Conservation (phyloP, 495 filamentous ascomycete genomes). For the Diplogelasinospora grovesii region DNA sequence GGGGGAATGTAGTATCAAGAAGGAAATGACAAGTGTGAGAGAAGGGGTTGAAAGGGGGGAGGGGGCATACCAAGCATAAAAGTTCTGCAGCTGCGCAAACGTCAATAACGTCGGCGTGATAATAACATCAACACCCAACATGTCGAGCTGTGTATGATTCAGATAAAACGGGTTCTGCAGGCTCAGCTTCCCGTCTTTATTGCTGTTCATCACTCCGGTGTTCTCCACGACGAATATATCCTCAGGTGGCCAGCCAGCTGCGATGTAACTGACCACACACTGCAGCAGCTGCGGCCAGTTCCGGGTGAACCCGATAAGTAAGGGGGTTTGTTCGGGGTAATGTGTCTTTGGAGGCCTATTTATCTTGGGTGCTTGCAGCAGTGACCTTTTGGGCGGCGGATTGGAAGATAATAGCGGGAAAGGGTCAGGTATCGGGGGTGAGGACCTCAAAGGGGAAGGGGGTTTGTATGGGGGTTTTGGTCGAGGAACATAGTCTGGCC, state of each 20-base stretch:
- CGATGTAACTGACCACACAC: constrained; percentile 50
- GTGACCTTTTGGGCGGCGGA: constrained; percentile 5
- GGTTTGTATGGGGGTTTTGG: constrained; percentile 15
- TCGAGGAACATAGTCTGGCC: neutral
- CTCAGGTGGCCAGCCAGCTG: constrained; percentile 52
- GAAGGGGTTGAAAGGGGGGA: too few species aligned
- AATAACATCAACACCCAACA: constrained; percentile 50
- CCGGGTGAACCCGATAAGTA: constrained; percentile 54
- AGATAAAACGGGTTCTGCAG: constrained; percentile 58
- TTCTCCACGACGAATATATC: constrained; percentile 59
- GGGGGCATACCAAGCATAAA: constrained; percentile 32
- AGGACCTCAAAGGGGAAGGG: neutral
- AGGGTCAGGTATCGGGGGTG: constrained; percentile 17
- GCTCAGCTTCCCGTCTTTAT: constrained; percentile 38
- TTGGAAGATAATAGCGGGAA: constrained; percentile 19
- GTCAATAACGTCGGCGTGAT: constrained; percentile 52
- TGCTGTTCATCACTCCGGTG: constrained; percentile 52
- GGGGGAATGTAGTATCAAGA: too few species aligned
- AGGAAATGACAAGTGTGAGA: too few species aligned
- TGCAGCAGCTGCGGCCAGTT: constrained; percentile 55
- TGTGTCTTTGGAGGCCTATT: constrained; percentile 33
- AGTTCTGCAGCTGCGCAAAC: constrained; percentile 59
- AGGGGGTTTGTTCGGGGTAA: constrained; percentile 38
- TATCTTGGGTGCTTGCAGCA: constrained; percentile 22
- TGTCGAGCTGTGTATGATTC: constrained; percentile 45